These are phyloP conservation scores for Colletotrichum eremochloae DNA, from an alignment of 2,329 filamentous ascomycete genomes.

Conservation along the genomic window DNA sequence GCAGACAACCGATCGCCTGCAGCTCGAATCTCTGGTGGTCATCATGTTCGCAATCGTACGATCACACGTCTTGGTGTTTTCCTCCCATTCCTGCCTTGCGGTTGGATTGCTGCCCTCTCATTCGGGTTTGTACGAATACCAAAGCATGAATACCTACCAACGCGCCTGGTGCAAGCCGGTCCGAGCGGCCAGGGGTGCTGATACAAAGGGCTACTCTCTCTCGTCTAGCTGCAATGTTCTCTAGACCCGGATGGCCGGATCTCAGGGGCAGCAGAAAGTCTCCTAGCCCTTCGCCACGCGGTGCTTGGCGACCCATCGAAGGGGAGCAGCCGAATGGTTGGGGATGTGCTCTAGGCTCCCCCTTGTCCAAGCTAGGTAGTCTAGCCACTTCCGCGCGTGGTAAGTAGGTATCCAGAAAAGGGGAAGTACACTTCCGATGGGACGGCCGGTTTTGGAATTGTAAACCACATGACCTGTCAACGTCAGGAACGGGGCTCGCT, in stretches of 20 bases:
- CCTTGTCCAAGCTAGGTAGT: slow-evolving; percentile 33
- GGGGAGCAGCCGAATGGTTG: slow-evolving; percentile 44
- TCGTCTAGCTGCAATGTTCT: slow-evolving; percentile 30
- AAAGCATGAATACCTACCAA: slow-evolving; percentile 16
- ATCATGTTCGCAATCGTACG: slow-evolving; percentile 19
- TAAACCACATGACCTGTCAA: slow-evolving; percentile 42
- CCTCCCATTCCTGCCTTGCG: slow-evolving; percentile 8
- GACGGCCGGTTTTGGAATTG: slow-evolving; percentile 39
- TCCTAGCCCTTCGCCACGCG: slow-evolving; percentile 42
- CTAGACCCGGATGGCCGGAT: slow-evolving; percentile 42
- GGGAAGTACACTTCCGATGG: slow-evolving; percentile 41
- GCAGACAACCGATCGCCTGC: background rate
- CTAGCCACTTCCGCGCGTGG: slow-evolving; percentile 32
- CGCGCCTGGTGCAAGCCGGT: slow-evolving; percentile 26
- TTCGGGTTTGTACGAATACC: slow-evolving; percentile 6
- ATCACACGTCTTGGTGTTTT: background rate
- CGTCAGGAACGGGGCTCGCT: slow-evolving; percentile 40
- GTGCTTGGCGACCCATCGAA: slow-evolving; percentile 40
- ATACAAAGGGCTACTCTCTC: slow-evolving; percentile 32
- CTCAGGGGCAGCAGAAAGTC: slow-evolving; percentile 40
- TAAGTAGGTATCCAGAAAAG: slow-evolving; percentile 29
- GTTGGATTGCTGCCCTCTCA: background rate
- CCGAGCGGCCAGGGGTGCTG: slow-evolving; percentile 28
- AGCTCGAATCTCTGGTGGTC: background rate
- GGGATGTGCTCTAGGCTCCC: slow-evolving; percentile 33